Evolutionary conservation across 257 asterid genomes (phyloP), one percentile per base, ranked within the genome.

Genomic region (Plantago major): DNA sequence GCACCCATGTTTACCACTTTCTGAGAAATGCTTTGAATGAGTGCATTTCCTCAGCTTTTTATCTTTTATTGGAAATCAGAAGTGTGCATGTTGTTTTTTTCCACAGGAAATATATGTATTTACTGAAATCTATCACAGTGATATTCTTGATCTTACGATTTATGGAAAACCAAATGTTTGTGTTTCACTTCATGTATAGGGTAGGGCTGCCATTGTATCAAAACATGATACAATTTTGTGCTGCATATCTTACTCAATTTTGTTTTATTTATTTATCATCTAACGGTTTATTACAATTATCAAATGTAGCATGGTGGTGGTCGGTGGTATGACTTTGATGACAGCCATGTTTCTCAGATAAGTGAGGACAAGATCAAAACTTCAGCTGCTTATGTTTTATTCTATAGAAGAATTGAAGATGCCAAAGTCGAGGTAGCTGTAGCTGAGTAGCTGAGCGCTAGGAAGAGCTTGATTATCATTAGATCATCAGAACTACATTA

Each of bases 241-340:
- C 48, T 2, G 12, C 12, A 3, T 9, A 19, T 4, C 15, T n/a
- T 62, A 15, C 48, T 47, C 7, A n/a, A 42, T 50, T 49, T 52
- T 9, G 46, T 22, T 22, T 1, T 22, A 22, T 22, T 22, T 22
- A 22, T 22, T 38, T 37, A 60, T 67, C 44, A 6, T 43, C 42
- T 51, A 11, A 63, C 51, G 40, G 55, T 54, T 15, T 58, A 58
- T 55, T 42, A 22, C 61, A 18, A 61, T 17, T 37, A 62, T 65
- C 19, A 67, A 46, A 66, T 76, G 81, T 62, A 90, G 97, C 96
- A 87, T 60, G 95, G 86, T 19, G 89, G 93, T 17, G 87, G 81
- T 59, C 82, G 68, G 48, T 87, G 96, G 97, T 90, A 78, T n/a
- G 96, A 87, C 75, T 87, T 90, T 38, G 95, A 87, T 19, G 96